Evolutionary conservation across 192 early-diverging fungal species (phyloP).

Genomic region (Coemansia furcata): DNA sequence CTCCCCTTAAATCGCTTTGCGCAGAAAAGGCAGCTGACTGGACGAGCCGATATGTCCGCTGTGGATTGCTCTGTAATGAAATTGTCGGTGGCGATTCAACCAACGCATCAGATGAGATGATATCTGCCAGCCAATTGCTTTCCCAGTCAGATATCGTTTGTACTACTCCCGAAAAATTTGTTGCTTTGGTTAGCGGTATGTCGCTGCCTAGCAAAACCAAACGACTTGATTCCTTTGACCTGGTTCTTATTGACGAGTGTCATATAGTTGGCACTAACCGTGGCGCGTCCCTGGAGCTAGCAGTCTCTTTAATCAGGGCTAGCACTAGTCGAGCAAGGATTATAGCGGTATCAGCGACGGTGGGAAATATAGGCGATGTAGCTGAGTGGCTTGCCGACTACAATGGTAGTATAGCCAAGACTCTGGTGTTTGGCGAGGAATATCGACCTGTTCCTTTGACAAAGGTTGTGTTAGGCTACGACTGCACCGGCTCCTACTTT

Average conservation of each 20-base stretch:
- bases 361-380: slow-evolving; percentile 68
- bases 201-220: slow-evolving; percentile 4
- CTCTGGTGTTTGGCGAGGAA: slow-evolving; percentile 65
- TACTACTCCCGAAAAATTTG: slow-evolving; percentile 73
- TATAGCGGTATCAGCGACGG: slow-evolving; percentile 66
- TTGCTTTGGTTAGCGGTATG: slow-evolving; percentile 48
- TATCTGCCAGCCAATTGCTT: not conserved
- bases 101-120: not conserved
- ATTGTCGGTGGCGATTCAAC: slow-evolving; percentile 53
- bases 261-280: slow-evolving; percentile 62
- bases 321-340: slow-evolving; percentile 38
- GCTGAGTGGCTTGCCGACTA: slow-evolving; percentile 57
- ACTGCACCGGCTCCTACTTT: slow-evolving; percentile 47
- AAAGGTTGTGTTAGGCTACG: slow-evolving; percentile 56
- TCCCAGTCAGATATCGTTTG: slow-evolving; percentile 51
- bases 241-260: slow-evolving; percentile 68
- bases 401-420: not conserved
- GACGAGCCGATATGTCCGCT: slow-evolving; percentile 45
- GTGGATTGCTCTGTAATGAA: slow-evolving; percentile 51
- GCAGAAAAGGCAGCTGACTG: slow-evolving; percentile 62
- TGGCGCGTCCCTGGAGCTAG: slow-evolving; percentile 64
- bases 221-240: slow-evolving; percentile 24
- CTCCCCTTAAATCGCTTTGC: slow-evolving; percentile 66
- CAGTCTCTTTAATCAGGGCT: slow-evolving; percentile 54
- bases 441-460: slow-evolving; percentile 62